These are phyloP conservation scores for Hymenoscyphus linearis DNA, from an alignment of 2,329 filamentous ascomycete genomes.

Conservation along the genomic window DNA sequence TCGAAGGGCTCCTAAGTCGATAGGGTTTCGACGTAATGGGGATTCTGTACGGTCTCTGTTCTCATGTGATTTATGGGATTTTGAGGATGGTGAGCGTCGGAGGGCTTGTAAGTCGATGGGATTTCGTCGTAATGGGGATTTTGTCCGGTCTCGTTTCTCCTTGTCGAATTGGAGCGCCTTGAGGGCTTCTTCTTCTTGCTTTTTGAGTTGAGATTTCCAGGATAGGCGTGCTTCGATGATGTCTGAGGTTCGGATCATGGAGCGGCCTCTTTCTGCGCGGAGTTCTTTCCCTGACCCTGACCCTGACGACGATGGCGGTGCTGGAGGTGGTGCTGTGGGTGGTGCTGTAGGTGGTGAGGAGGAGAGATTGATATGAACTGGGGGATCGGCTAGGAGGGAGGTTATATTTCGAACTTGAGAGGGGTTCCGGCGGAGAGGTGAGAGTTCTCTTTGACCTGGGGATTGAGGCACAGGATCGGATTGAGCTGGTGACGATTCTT, in stretches of 20 bases:
- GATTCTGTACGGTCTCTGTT: background rate
- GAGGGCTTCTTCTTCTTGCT: background rate
- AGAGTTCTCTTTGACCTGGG: background rate
- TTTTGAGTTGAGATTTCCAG: background rate
- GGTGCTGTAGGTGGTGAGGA: no score
- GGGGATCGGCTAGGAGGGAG: conserved; percentile 9
- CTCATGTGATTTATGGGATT: background rate
- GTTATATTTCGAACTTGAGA: conserved; percentile 8
- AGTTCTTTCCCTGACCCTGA: conserved; percentile 1
- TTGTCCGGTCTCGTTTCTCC: background rate
- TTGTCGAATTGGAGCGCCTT: background rate
- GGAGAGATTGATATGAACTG: background rate
- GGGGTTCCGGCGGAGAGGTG: background rate
- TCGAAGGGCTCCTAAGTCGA: no score
- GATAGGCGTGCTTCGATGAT: conserved; percentile 16
- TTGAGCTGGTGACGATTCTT: background rate
- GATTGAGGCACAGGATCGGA: background rate
- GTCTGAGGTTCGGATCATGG: conserved; percentile 21
- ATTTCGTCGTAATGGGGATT: conserved; percentile 6
- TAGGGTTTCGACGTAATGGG: no score
- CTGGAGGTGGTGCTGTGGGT: background rate
- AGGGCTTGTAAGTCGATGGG: background rate
- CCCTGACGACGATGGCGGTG: no score
- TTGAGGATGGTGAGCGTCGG: conserved; percentile 11
- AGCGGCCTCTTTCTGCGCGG: conserved; percentile 10